A percentile compares a stretch with the other conserved stretches of the same genome.
Conservation (phyloP, 768 basidiomycete genomes). For the Pulveroboletus sp. region DNA sequence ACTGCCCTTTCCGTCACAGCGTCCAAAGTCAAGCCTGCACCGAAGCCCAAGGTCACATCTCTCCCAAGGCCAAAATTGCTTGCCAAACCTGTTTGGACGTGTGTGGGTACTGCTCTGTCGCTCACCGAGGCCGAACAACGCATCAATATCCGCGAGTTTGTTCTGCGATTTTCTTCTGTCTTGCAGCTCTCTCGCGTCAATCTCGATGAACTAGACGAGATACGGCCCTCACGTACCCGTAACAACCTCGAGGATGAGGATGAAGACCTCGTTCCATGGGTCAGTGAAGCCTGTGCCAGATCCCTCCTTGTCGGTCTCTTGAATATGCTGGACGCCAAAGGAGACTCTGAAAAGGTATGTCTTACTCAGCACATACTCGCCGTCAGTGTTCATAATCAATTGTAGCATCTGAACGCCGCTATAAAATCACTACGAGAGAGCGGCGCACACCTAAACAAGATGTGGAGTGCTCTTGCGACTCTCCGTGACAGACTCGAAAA, state of each 20-base stretch:
- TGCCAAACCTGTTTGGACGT: constrained; percentile 53
- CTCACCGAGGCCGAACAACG: constrained; percentile 52
- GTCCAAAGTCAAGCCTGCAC: constrained; percentile 18
- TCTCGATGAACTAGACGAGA: constrained; percentile 61
- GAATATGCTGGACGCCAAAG: constrained; percentile 44
- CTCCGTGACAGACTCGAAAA: constrained; percentile 40
- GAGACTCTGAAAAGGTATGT: constrained; percentile 35
- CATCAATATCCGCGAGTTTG: constrained; percentile 72
- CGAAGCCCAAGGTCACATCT: constrained; percentile 26
- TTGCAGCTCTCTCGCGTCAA: constrained; percentile 49
- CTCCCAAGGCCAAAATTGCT: constrained; percentile 34
- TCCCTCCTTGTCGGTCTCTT: constrained; percentile 61
- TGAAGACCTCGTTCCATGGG: constrained; percentile 46
- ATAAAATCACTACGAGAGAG: constrained; percentile 49
- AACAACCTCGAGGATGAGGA: constrained; percentile 36
- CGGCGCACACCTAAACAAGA: constrained; percentile 55
- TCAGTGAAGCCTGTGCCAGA: constrained; percentile 61
- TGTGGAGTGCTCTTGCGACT: constrained; percentile 53
- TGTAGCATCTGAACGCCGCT: constrained; percentile 31
- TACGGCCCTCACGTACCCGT: constrained; percentile 35
- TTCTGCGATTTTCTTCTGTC: constrained; percentile 55
- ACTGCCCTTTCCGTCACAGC: constrained; percentile 7
- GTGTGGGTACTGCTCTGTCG: constrained; percentile 41
- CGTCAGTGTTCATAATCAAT: neutral
- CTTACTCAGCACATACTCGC: neutral